These are phyloP conservation scores for Eucalyptus sp. DNA, from an alignment of 345 rosid species.

Conservation along the genomic window DNA sequence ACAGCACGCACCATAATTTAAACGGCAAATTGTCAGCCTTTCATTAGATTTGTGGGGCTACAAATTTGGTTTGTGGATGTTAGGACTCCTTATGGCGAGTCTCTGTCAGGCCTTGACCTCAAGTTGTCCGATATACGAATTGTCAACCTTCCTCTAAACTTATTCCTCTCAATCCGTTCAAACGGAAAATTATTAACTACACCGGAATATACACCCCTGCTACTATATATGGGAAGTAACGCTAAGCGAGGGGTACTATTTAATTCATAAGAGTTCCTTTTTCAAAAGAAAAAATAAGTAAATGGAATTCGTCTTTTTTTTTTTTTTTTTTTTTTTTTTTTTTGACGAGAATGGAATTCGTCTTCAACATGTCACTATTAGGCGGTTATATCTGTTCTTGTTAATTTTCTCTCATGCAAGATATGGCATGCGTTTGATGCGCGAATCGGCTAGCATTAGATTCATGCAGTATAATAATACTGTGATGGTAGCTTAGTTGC, in stretches of 20 bases:
- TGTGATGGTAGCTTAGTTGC: not conserved
- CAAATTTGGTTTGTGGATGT: not conserved
- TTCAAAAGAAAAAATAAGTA: not conserved
- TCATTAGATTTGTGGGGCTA: too few species aligned
- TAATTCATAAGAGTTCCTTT: rapidly evolving
- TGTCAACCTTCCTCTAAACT: not conserved
- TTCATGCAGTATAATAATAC: not conserved
- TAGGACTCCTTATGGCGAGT: not conserved
- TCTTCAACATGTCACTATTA: not conserved
- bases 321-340: too few species aligned
- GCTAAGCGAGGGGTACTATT: not conserved
- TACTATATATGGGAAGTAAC: not conserved
- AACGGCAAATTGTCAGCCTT: not conserved
- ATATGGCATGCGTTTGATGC: not conserved
- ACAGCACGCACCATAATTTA: not conserved
- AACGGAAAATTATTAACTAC: not conserved
- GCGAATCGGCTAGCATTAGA: not conserved
- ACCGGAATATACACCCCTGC: rapidly evolving
- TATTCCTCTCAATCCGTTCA: not conserved
- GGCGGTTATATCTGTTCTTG: not conserved
- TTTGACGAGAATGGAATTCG: not conserved
- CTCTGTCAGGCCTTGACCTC: not conserved
- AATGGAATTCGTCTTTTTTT: not conserved
- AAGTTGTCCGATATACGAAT: not conserved
- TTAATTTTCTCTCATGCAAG: not conserved